Evolutionary conservation across 2,329 filamentous ascomycete species (phyloP).

Genomic region (Fusarium odoratissimum): DNA sequence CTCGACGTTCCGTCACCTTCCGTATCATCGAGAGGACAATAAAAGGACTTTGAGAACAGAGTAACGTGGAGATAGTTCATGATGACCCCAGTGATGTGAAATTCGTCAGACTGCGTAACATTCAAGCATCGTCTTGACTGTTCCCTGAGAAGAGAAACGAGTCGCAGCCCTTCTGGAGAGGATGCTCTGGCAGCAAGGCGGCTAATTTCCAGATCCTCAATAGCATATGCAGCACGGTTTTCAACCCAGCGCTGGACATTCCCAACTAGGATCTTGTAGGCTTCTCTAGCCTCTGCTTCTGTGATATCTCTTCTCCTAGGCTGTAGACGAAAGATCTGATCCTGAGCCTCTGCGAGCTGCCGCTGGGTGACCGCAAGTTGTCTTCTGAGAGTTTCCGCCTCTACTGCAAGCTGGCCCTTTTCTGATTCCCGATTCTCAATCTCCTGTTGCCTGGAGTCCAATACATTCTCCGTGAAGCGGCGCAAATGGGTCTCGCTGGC

Average conservation of each 20-base stretch:
- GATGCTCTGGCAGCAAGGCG: conserved; percentile 41
- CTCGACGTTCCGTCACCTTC: conserved; percentile 46
- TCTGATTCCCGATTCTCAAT: conserved; percentile 48
- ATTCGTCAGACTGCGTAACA: conserved; percentile 49
- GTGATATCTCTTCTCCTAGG: conserved; percentile 51
- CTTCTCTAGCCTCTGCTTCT: conserved; percentile 51
- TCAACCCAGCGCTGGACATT: conserved; percentile 54
- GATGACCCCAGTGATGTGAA: conserved; percentile 51
- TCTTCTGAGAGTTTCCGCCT: conserved; percentile 47
- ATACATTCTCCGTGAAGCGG: conserved; percentile 51
- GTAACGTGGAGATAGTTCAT: conserved; percentile 54
- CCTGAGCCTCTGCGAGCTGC: conserved; percentile 49
- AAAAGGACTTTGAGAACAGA: conserved; percentile 52
- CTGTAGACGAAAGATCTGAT: conserved; percentile 50
- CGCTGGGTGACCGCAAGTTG: conserved; percentile 47
- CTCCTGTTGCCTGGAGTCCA: conserved; percentile 52
- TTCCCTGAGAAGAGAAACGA: conserved; percentile 51
- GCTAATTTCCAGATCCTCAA: conserved; percentile 49
- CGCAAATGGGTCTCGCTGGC: conserved; percentile 50
- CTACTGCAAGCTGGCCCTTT: conserved; percentile 44
- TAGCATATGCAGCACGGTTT: conserved; percentile 46
- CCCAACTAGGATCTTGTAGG: conserved; percentile 49
- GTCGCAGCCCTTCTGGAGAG: conserved; percentile 45
- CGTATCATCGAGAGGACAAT: conserved; percentile 51
- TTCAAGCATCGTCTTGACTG: conserved; percentile 49